Evolutionary conservation across 441 rosid species (phyloP).

Genomic region (Gossypium davidsonii): DNA sequence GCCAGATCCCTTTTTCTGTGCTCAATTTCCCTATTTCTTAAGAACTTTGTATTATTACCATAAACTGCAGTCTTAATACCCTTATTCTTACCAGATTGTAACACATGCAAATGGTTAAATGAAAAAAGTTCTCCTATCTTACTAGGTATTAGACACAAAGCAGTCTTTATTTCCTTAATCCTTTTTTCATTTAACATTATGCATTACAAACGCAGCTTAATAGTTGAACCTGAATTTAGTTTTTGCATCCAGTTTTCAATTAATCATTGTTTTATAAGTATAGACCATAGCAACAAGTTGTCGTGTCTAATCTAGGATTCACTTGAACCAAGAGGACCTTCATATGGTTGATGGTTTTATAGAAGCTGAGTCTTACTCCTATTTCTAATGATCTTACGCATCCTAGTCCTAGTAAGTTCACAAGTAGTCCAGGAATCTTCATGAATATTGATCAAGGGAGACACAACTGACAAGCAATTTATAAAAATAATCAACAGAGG

Average conservation of each 20-base stretch:
- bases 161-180: background rate
- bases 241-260: background rate
- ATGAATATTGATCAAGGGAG: background rate
- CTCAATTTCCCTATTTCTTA: background rate
- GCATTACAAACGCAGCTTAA: background rate
- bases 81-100: background rate
- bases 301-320: background rate
- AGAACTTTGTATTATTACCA: background rate
- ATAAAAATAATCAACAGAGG: constrained; percentile 3
- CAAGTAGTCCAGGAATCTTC: background rate
- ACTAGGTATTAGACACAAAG: background rate
- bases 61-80: background rate
- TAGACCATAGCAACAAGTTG: background rate
- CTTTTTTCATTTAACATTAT: background rate
- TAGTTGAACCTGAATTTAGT: background rate
- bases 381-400: constrained; percentile 1
- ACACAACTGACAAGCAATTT: background rate
- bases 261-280: background rate
- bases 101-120: too few species aligned
- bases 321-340: background rate
- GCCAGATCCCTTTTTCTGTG: background rate
- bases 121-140: background rate
- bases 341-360: background rate
- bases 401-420: background rate
- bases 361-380: background rate